Conservation (phyloP, 257 asterid species). For the Ocimum tenuiflorum region DNA sequence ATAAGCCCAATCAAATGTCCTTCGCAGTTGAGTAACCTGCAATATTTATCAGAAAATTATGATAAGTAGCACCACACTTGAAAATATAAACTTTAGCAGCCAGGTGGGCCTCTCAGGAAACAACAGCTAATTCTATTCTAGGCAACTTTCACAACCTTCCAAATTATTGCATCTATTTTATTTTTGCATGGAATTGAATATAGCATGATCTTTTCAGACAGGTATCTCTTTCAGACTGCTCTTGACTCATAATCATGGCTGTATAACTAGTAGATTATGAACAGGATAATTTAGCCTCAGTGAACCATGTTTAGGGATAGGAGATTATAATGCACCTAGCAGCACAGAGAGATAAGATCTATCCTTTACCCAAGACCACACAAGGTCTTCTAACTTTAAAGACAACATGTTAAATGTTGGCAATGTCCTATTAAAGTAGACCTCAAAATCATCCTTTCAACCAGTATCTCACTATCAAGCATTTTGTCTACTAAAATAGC, state of each 20-base stretch:
- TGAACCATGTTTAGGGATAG: neutral
- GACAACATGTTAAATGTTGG: too few species aligned
- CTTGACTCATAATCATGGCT: neutral
- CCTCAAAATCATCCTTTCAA: neutral
- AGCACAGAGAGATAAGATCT: neutral
- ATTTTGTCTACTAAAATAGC: neutral
- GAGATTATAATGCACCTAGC: too few species aligned
- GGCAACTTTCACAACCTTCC: neutral
- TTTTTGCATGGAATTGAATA: neutral
- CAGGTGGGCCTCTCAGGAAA: neutral
- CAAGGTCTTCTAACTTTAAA: neutral
- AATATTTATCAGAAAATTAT: constrained; percentile 9
- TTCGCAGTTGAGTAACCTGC: constrained; percentile 63
- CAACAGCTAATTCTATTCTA: neutral
- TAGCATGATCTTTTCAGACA: neutral
- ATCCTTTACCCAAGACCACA: neutral
- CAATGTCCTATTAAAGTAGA: too few species aligned
- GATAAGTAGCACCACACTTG: neutral
- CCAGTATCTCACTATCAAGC: neutral
- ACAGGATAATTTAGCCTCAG: too few species aligned
- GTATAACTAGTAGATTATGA: too few species aligned
- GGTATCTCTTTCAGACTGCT: neutral
- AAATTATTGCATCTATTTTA: neutral
- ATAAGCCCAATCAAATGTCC: constrained; percentile 57
- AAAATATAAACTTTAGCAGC: neutral